These are phyloP conservation scores for Apocynum venetum DNA, from an alignment of 257 asterid genomes.

Conservation along the genomic window DNA sequence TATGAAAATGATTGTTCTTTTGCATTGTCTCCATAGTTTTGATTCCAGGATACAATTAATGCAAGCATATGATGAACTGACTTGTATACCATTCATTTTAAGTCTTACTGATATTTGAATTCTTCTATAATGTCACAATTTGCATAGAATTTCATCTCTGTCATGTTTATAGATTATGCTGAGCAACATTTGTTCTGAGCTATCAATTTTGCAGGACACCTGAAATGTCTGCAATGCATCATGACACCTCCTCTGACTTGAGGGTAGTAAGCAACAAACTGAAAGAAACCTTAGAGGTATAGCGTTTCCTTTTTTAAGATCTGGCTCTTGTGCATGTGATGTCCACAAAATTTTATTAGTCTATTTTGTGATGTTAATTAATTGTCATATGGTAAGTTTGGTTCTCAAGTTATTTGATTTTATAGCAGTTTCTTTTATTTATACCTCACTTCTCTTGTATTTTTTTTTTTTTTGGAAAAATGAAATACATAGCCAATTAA, in stretches of 20 bases:
- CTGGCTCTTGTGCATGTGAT: neutral
- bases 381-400: neutral
- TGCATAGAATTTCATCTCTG: neutral
- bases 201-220: slow-evolving; percentile 63
- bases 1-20: neutral
- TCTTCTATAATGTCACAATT: neutral
- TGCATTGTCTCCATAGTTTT: neutral
- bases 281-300: slow-evolving; percentile 63
- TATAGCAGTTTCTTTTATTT: neutral
- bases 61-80: neutral
- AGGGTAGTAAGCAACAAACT: slow-evolving; percentile 57
- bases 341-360: neutral
- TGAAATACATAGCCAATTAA: neutral
- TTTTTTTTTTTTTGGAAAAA: neutral
- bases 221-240: slow-evolving; percentile 91
- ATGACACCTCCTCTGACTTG: slow-evolving; percentile 71
- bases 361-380: neutral
- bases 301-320: neutral
- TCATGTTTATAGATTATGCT: neutral
- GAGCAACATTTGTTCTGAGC: neutral
- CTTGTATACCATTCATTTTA: neutral
- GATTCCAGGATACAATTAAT: neutral
- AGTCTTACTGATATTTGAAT: neutral
- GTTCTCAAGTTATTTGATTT: neutral
- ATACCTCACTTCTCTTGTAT: neutral